A percentile compares a stretch with the other conserved stretches of the same genome.
phyloP scores from a whole-genome alignment of 1,139 yeast genomes.

The Nakaseomyces delphensis region DNA sequence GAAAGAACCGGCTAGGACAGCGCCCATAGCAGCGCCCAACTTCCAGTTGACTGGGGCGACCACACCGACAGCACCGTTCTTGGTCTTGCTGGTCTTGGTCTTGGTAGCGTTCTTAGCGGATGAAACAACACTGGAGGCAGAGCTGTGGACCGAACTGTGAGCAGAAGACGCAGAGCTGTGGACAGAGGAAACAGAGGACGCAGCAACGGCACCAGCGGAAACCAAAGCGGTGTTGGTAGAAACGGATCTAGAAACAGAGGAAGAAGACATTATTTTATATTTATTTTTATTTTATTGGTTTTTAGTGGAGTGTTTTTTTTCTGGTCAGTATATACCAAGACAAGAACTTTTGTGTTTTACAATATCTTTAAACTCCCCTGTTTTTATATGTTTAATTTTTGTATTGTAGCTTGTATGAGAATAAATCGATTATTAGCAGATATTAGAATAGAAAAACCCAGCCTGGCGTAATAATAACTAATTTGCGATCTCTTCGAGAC shows the following conservation, averaged over 20 bases:
- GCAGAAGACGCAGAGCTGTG: slow-evolving; percentile 13
- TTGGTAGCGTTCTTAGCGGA: no score
- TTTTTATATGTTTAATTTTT: no score
- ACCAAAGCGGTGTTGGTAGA: slow-evolving; percentile 22
- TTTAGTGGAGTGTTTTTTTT: background rate
- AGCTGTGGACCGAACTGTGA: slow-evolving; percentile 10
- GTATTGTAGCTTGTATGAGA: no score
- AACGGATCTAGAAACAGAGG: slow-evolving; percentile 10
- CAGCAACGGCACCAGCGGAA: slow-evolving; percentile 19
- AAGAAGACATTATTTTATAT: slow-evolving; percentile 7
- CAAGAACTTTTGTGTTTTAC: no score
- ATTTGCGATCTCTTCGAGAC: no score
- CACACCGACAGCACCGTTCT: slow-evolving; percentile 20
- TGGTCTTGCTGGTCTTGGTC: slow-evolving; percentile 8
- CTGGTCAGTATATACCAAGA: background rate
- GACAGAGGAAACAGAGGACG: slow-evolving; percentile 22
- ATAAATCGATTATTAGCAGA: no score
- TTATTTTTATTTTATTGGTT: background rate
- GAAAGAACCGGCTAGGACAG: slow-evolving; percentile 28
- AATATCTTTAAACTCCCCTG: no score
- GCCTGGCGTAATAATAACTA: no score
- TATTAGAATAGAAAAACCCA: no score
- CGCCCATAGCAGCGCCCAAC: slow-evolving; percentile 3
- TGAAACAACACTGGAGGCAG: no score
- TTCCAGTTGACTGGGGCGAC: slow-evolving; percentile 22